Evolutionary conservation across 1,139 yeast species (phyloP).

Genomic region (Entelexis sorbosivorans): DNA sequence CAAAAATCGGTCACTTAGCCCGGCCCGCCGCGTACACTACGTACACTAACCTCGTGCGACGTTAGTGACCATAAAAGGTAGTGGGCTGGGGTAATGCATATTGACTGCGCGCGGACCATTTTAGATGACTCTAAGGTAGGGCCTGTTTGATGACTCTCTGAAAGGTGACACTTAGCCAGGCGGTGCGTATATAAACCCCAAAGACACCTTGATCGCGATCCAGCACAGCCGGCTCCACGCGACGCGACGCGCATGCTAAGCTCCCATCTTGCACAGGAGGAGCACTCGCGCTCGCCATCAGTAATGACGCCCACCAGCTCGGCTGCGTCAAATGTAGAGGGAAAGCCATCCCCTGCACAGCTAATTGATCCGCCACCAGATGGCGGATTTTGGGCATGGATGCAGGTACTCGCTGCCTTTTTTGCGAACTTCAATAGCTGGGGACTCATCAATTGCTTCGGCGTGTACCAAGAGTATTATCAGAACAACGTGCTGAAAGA

Average conservation of each 20-base stretch:
- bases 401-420: slow-evolving; percentile 32
- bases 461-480: slow-evolving; percentile 53
- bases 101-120: neutral
- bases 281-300: neutral
- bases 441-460: slow-evolving; percentile 51
- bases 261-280: neutral
- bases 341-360: neutral
- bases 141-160: neutral
- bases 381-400: slow-evolving; percentile 29
- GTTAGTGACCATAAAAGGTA: too few relatives aligned
- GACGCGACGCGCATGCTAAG: too few relatives aligned
- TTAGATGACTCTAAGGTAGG: too few relatives aligned
- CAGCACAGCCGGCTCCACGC: too few relatives aligned
- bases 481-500: slow-evolving; percentile 37
- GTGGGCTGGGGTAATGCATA: neutral
- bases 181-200: too few relatives aligned
- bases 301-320: neutral
- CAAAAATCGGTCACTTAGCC: too few relatives aligned
- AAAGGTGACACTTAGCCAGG: too few relatives aligned
- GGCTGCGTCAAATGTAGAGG: neutral
- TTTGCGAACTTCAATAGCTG: slow-evolving; percentile 43
- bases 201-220: too few relatives aligned
- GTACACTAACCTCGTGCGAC: too few relatives aligned
- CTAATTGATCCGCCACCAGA: slow-evolving; percentile 32
- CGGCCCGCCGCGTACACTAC: too few relatives aligned